These are phyloP conservation scores for Pinus albicaulis DNA, from an alignment of 75 land plant species.

Conservation along the genomic window DNA sequence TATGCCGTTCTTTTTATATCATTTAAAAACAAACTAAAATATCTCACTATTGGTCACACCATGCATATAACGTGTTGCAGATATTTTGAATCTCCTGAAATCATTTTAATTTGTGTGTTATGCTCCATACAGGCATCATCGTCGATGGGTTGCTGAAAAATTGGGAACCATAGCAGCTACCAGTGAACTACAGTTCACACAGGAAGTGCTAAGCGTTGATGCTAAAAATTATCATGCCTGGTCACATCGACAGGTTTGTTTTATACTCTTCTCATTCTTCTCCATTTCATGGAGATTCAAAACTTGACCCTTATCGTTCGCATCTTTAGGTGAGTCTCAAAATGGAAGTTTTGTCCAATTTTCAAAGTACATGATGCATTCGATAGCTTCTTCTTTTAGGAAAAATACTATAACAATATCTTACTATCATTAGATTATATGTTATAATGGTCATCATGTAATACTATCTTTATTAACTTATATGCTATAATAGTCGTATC, in stretches of 20 bases:
- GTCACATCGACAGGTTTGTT: constrained; percentile 93
- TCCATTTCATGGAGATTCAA: neutral
- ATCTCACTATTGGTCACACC: neutral
- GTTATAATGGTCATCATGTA: too few relatives aligned
- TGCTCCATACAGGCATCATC: constrained; percentile 82
- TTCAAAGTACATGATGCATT: neutral
- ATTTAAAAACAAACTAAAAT: neutral
- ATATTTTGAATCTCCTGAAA: neutral
- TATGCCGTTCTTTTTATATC: neutral
- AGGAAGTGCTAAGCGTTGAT: constrained; percentile 64
- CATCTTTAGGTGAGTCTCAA: neutral
- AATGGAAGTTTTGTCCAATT: neutral
- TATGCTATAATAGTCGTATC: neutral
- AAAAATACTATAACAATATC: neutral
- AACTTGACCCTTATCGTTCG: neutral
- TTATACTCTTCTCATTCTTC: neutral
- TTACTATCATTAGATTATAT: too few relatives aligned
- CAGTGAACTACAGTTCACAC: constrained; percentile 76
- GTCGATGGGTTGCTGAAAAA: constrained; percentile 92
- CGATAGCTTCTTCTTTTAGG: neutral
- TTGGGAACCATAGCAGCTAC: constrained; percentile 54
- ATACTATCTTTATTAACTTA: too few relatives aligned
- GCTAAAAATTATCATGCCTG: constrained; percentile 98
- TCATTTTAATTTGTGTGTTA: constrained; percentile 6
- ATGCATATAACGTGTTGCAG: neutral